Evolutionary conservation across 2,329 filamentous ascomycete species (phyloP).

Genomic region (Exserohilum turcica): DNA sequence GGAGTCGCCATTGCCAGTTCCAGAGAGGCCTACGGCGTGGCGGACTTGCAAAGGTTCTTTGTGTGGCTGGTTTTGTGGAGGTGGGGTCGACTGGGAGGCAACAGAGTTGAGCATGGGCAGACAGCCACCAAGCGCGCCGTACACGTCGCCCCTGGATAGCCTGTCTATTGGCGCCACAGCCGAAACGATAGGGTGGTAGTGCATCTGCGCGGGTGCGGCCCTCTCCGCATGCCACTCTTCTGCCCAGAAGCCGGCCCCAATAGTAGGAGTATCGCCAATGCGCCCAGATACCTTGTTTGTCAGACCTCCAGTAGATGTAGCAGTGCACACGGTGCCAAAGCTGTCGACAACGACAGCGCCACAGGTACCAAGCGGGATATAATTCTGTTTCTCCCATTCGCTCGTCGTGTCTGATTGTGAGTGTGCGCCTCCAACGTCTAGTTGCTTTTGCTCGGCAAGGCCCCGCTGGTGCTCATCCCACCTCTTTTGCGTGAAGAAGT

Average conservation of each 20-base stretch:
- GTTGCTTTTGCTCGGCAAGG: slow-evolving; percentile 49
- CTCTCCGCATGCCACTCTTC: slow-evolving; percentile 72
- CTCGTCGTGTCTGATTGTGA: slow-evolving; percentile 35
- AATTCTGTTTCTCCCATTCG: slow-evolving; percentile 66
- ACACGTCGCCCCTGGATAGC: slow-evolving; percentile 48
- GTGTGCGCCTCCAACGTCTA: slow-evolving; percentile 45
- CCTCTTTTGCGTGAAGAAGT: slow-evolving; percentile 77
- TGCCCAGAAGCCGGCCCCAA: slow-evolving; percentile 88
- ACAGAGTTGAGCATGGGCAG: slow-evolving; percentile 56
- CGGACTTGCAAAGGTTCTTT: slow-evolving; percentile 19
- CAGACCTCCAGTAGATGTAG: slow-evolving; percentile 73
- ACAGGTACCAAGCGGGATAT: slow-evolving; percentile 81
- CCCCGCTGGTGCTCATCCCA: slow-evolving; percentile 79
- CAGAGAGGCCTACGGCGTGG: slow-evolving; percentile 66
- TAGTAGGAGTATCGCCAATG: slow-evolving; percentile 82
- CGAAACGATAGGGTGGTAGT: slow-evolving; percentile 21
- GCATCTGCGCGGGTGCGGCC: slow-evolving; percentile 32
- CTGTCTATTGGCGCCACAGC: slow-evolving; percentile 28
- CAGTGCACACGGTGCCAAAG: slow-evolving; percentile 72
- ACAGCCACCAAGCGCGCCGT: slow-evolving; percentile 63
- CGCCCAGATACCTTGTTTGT: slow-evolving; percentile 88
- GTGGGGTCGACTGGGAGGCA: slow-evolving; percentile 7
- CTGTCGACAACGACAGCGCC: slow-evolving; percentile 81
- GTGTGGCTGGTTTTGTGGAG: background rate
- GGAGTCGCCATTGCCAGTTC: slow-evolving; percentile 87